Percentiles rank a stretch among this genome's conserved stretches.
Evolutionary conservation across 78 protist genomes (phyloP).

Genomic region (Dictyostelium citrinum): DNA sequence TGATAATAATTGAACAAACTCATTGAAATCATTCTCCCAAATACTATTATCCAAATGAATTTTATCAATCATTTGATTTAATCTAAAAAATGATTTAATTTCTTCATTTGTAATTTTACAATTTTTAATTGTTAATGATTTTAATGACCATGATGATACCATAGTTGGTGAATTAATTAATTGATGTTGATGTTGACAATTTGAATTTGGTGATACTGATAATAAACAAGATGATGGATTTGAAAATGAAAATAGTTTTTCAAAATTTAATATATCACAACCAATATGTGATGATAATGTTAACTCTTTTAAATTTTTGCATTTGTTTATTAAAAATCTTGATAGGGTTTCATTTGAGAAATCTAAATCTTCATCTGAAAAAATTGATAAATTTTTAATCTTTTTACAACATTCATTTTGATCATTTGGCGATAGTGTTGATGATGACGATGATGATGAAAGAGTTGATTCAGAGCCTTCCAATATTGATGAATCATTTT

Average conservation of each 20-base stretch:
- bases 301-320: background rate
- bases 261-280: background rate
- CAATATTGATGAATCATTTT: background rate
- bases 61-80: background rate
- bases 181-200: background rate
- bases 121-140: background rate
- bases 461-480: too few species aligned
- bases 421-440: background rate
- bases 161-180: background rate
- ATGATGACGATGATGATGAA: too few species aligned
- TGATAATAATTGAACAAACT: background rate
- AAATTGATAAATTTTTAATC: background rate
- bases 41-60: background rate
- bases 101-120: background rate
- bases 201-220: background rate
- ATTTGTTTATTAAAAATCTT: background rate
- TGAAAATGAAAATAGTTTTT: background rate
- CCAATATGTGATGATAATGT: background rate
- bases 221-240: background rate
- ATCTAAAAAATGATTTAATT: background rate
- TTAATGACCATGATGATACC: background rate
- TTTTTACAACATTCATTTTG: background rate
- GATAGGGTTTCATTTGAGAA: background rate
- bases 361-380: background rate
- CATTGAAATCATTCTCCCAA: background rate